Evolutionary conservation across 331 rosid genomes (phyloP).

Genomic region (Pyrus hybrid): DNA sequence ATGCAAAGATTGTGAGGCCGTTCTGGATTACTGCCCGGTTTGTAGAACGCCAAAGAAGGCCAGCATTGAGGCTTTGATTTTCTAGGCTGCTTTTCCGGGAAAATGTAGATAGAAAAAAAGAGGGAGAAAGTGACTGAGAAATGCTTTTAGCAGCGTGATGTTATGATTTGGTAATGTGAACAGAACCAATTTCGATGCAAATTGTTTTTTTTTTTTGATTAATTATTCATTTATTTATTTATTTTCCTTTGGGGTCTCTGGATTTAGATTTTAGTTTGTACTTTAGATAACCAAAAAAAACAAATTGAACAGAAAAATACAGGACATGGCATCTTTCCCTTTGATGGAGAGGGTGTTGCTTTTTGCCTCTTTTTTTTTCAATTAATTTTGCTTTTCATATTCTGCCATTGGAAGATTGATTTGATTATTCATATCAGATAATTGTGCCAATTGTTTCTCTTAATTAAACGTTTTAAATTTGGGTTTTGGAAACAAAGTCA

Average conservation of each 20-base stretch:
- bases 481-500: neutral
- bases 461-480: neutral
- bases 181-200: constrained; percentile 21
- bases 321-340: constrained; percentile 36
- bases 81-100: constrained; percentile 41
- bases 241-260: constrained; percentile 3
- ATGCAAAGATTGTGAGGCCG: constrained; percentile 64
- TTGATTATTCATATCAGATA: constrained; percentile 17
- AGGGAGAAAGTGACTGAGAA: neutral
- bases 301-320: constrained; percentile 20
- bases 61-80: constrained; percentile 52
- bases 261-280: constrained; percentile 17
- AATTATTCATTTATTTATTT: neutral
- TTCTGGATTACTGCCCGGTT: constrained; percentile 65
- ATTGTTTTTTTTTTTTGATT: neutral
- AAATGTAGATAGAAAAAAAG: neutral
- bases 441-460: constrained; percentile 7
- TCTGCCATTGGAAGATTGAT: constrained; percentile 9
- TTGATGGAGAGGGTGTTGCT: neutral
- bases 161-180: constrained; percentile 7
- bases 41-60: constrained; percentile 55
- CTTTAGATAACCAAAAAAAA: constrained; percentile 15
- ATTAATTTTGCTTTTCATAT: neutral
- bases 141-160: neutral
- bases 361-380: neutral